Conservation (phyloP, 495 filamentous ascomycete genomes). For the Penicillium psychrofluorescens region DNA sequence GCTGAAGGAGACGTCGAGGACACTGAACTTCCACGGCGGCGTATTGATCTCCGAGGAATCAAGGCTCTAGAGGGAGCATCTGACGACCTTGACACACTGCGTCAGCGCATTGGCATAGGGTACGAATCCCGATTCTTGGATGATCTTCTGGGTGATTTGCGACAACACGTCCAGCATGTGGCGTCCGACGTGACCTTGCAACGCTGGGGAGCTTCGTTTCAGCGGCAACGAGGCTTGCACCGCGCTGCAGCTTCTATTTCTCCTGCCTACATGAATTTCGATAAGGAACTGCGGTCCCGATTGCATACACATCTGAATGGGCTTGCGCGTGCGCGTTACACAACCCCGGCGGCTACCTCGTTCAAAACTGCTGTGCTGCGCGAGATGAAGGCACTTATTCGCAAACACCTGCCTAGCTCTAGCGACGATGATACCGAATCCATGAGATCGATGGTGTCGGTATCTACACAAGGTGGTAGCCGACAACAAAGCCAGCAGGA, state of each 20-base stretch:
- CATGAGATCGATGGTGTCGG: conserved; percentile 78
- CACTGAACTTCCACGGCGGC: conserved; percentile 13
- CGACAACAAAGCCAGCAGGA: conserved; percentile 72
- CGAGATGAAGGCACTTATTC: conserved; percentile 82
- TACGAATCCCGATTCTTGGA: conserved; percentile 79
- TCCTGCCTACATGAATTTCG: conserved; percentile 67
- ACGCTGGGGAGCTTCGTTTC: conserved; percentile 61
- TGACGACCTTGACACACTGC: conserved; percentile 65
- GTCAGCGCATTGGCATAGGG: conserved; percentile 73
- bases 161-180: conserved; percentile 72
- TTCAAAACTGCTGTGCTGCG: conserved; percentile 83
- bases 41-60: conserved; percentile 67
- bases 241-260: conserved; percentile 57
- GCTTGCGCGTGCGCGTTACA: conserved; percentile 68
- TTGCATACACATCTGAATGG: conserved; percentile 66
- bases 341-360: conserved; percentile 69
- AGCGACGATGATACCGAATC: conserved; percentile 92
- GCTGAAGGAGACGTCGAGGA: conserved; percentile 13
- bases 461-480: conserved; percentile 65
- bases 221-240: conserved; percentile 58
- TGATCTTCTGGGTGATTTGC: conserved; percentile 70
- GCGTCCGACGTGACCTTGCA: conserved; percentile 66
- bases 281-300: conserved; percentile 57
- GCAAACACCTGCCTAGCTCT: conserved; percentile 78
- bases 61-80: conserved; percentile 75